phyloP scores from a whole-genome alignment of 768 basidiomycete species.

The Leccinum imitatum region DNA sequence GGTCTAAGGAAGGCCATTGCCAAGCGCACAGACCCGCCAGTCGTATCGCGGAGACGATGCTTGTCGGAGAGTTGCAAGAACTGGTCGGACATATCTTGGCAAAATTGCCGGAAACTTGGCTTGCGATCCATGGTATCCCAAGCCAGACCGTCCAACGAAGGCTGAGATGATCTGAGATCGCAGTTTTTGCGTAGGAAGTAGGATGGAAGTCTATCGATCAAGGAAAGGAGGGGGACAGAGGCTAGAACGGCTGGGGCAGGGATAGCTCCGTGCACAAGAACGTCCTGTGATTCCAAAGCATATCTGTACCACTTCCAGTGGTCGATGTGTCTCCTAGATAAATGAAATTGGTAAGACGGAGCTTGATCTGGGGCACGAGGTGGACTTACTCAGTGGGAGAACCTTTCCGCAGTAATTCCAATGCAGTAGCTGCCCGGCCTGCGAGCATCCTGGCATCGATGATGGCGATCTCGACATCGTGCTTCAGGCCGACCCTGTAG shows the following conservation, averaged over 20 bases:
- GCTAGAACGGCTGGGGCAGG: constrained; percentile 64
- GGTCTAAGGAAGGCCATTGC: constrained; percentile 66
- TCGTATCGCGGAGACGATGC: constrained; percentile 61
- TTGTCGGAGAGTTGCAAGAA: constrained; percentile 59
- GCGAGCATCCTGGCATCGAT: constrained; percentile 66
- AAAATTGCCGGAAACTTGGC: constrained; percentile 66
- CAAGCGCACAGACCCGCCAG: constrained; percentile 64
- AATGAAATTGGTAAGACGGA: neutral
- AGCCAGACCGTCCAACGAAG: constrained; percentile 38
- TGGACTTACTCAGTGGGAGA: constrained; percentile 53
- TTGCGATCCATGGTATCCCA: constrained; percentile 64
- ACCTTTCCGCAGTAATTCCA: constrained; percentile 58
- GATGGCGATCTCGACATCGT: constrained; percentile 74
- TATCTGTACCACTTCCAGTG: constrained; percentile 79
- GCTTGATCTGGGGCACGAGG: neutral
- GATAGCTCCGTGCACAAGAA: constrained; percentile 68
- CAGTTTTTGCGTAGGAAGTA: constrained; percentile 53
- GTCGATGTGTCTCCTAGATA: constrained; percentile 52
- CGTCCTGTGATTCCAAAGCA: constrained; percentile 73
- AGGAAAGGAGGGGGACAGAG: constrained; percentile 63
- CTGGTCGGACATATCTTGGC: constrained; percentile 62
- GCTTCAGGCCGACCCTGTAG: constrained; percentile 70
- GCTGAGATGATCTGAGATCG: constrained; percentile 29
- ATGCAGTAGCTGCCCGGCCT: constrained; percentile 59
- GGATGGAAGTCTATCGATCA: constrained; percentile 68